phyloP scores from a whole-genome alignment of 2,329 filamentous ascomycete genomes.

The Aspergillus awamori region DNA sequence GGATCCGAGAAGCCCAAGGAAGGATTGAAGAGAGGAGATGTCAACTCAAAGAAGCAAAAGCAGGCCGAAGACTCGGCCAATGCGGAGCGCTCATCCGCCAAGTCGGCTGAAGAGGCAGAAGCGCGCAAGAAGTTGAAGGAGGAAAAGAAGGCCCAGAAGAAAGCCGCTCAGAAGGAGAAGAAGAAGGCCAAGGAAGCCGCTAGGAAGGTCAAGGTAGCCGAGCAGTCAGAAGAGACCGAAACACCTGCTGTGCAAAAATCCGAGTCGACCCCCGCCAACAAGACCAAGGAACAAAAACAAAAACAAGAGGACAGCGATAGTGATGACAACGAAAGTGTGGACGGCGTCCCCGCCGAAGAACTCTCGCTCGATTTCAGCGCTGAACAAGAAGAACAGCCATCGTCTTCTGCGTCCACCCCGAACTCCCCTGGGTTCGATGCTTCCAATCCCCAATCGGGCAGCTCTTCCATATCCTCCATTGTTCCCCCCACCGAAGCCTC shows the following conservation, averaged over 20 bases:
- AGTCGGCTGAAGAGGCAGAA: conserved; percentile 38
- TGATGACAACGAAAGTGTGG: conserved; percentile 37
- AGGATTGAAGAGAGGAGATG: conserved; percentile 57
- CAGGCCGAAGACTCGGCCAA: conserved; percentile 40
- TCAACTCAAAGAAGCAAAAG: conserved; percentile 59
- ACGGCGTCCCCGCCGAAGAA: conserved; percentile 50
- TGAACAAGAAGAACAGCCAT: conserved; percentile 39
- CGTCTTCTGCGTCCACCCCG: conserved; percentile 52
- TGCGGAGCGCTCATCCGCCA: conserved; percentile 24
- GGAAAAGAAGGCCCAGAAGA: conserved; percentile 50
- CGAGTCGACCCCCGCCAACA: conserved; percentile 23
- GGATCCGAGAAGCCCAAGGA: conserved; percentile 59
- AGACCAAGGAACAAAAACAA: conserved; percentile 26
- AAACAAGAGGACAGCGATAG: conserved; percentile 30
- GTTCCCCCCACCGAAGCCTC: conserved; percentile 47
- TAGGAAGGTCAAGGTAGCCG: conserved; percentile 41
- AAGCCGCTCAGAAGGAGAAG: conserved; percentile 54
- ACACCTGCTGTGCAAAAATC: conserved; percentile 25
- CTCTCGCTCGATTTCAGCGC: conserved; percentile 52
- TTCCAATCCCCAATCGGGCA: conserved; percentile 53
- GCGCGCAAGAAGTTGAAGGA: conserved; percentile 42
- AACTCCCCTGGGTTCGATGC: conserved; percentile 62
- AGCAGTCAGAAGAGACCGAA: conserved; percentile 29
- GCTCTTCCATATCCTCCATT: conserved; percentile 71
- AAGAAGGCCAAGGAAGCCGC: conserved; percentile 47